Percentiles rank a stretch among this genome's conserved stretches.
These are phyloP conservation scores for Knufia fluminis DNA, from an alignment of 2,329 filamentous ascomycete species.

Conservation along the genomic window DNA sequence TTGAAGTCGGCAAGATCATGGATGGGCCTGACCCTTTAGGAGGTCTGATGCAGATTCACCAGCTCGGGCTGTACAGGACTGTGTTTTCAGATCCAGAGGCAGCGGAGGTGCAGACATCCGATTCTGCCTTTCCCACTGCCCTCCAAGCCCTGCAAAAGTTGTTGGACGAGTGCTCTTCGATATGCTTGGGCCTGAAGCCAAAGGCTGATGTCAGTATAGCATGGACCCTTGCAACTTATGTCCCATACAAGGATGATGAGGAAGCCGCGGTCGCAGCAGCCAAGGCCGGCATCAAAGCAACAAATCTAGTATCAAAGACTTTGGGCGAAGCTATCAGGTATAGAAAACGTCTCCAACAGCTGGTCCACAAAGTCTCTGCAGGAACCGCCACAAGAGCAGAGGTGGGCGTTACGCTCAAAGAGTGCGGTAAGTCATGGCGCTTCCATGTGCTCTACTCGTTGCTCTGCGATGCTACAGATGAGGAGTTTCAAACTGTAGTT, in stretches of 20 bases:
- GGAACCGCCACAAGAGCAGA: slow-evolving; percentile 17
- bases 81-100: slow-evolving; percentile 20
- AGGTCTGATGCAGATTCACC: slow-evolving; percentile 19
- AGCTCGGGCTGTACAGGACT: slow-evolving; percentile 18
- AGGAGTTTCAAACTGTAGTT: slow-evolving; percentile 11
- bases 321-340: slow-evolving; percentile 22
- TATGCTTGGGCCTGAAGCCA: slow-evolving; percentile 16
- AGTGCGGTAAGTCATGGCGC: slow-evolving; percentile 20
- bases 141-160: slow-evolving; percentile 15
- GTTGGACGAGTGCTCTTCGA: slow-evolving; percentile 14
- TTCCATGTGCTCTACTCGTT: slow-evolving; percentile 19
- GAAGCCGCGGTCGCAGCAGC: slow-evolving; percentile 18
- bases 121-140: slow-evolving; percentile 3
- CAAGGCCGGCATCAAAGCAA: slow-evolving; percentile 24
- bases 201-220: slow-evolving; percentile 17
- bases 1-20: slow-evolving; percentile 87
- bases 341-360: slow-evolving; percentile 12
- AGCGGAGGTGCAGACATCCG: background rate
- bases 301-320: slow-evolving; percentile 22
- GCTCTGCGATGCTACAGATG: slow-evolving; percentile 15
- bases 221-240: slow-evolving; percentile 24
- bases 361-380: slow-evolving; percentile 11
- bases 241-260: slow-evolving; percentile 14
- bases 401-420: slow-evolving; percentile 21
- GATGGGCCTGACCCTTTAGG: slow-evolving; percentile 44